Evolutionary conservation across 176 grass and related monocot genomes (phyloP).

Genomic region (Musa beccarii): DNA sequence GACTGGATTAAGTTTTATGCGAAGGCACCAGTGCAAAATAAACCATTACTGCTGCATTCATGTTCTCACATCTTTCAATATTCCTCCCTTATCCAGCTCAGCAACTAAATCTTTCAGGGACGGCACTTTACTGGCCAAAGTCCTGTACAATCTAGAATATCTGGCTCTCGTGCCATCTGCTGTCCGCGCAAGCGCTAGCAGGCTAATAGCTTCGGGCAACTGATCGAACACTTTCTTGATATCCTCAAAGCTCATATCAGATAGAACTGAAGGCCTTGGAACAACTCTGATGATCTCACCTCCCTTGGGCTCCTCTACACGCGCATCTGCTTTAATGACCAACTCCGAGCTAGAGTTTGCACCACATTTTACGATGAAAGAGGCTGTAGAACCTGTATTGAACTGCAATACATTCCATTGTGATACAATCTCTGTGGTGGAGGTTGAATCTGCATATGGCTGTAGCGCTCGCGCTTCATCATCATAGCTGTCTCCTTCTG

Average conservation of each 20-base stretch:
- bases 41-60: conserved; percentile 23
- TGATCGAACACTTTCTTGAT: conserved; percentile 66
- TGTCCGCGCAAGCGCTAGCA: conserved; percentile 89
- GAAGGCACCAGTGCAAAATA: neutral
- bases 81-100: conserved; percentile 71
- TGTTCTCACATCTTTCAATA: conserved; percentile 80
- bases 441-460: conserved; percentile 37
- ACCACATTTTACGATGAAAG: conserved; percentile 97
- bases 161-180: conserved; percentile 89
- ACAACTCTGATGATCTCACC: conserved; percentile 73
- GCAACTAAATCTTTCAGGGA: conserved; percentile 78
- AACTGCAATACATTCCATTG: conserved; percentile 97
- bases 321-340: conserved; percentile 72
- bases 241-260: conserved; percentile 78
- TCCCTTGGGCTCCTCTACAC: conserved; percentile 80
- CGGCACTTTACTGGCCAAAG: conserved; percentile 83
- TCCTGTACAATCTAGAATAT: conserved; percentile 97
- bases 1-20: neutral
- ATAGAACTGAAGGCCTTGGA: conserved; percentile 72
- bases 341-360: conserved; percentile 80
- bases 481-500: conserved; percentile 43
- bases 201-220: conserved; percentile 88
- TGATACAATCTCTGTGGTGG: conserved; percentile 48
- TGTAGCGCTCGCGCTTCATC: conserved; percentile 30
- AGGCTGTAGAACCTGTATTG: conserved; percentile 74